Evolutionary conservation across 352 stramenopile genomes (phyloP).

Genomic region (Thraustochytrium sp.): DNA sequence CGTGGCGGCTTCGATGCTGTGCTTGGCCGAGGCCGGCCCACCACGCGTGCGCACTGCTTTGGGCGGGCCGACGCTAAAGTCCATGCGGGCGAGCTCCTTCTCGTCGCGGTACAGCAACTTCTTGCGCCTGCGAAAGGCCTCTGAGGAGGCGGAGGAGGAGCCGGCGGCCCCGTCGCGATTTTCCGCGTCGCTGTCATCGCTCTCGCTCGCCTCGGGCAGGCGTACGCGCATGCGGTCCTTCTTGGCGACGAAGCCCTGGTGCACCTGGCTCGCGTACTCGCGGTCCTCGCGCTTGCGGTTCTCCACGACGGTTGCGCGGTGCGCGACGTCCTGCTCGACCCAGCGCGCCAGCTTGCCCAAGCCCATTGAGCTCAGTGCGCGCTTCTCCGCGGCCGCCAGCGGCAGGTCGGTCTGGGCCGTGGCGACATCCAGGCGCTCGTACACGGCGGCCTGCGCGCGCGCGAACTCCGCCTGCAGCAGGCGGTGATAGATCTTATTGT

Average conservation of each 20-base stretch:
- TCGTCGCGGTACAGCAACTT: not conserved
- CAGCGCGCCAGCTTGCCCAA: constrained; percentile 21
- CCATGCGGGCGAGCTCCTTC: constrained; percentile 26
- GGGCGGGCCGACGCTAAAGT: not conserved
- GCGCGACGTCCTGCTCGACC: constrained; percentile 27
- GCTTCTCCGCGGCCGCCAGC: not conserved
- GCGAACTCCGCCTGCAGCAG: not conserved
- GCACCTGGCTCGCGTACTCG: not conserved
- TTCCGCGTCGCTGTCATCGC: not conserved
- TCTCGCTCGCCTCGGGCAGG: not conserved
- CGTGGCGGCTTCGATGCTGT: not conserved
- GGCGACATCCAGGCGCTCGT: not conserved
- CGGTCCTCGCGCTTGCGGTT: not conserved
- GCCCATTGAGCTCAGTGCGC: not conserved
- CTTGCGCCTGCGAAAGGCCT: not conserved
- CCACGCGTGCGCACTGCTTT: not conserved
- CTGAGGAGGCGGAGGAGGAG: no score
- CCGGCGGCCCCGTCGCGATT: not conserved
- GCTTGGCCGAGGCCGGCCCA: not conserved
- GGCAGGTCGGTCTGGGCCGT: not conserved
- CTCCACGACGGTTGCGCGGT: not conserved
- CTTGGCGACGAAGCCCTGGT: constrained; percentile 28
- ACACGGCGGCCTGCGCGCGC: not conserved
- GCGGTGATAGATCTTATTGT: constrained; percentile 30
- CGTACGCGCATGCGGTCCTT: not conserved